Evolutionary conservation across 129 eudicot species (phyloP), one percentile per base, ranked within the genome.

Genomic region (Kitagawia praeruptora): DNA sequence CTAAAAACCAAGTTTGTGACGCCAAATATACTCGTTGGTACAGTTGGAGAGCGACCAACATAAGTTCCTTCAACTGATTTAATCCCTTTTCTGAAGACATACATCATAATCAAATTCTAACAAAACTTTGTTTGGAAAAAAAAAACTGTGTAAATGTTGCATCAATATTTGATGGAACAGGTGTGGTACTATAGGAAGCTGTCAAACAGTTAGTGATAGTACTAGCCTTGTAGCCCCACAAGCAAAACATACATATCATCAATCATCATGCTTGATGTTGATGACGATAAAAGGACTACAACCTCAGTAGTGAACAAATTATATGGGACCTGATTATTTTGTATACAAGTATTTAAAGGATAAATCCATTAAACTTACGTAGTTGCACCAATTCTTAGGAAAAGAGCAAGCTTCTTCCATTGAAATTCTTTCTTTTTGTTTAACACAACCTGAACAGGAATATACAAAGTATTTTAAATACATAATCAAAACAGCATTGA

Each of bases 351-450:
- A 23, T 73, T 25, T 13, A 46, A 47, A 75, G 40, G 41, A 19
- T 37, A 15, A 81, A 45, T 19, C 28, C 51, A 70, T 21, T 56
- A 82, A 81, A 58, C 38, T 31, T 86, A 90, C 95, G 91, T 90
- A 27, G 87, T 84, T 47, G 86, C 90, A 61, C 92, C 95, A 1
- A 88, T 53, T 87, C 85, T 86, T 80, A 96, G 77, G 86, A 96
- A 92, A 82, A 90, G 88, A 73, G 91, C 87, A 85, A 96, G 90
- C 89, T 81, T 96, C 77, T 96, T 74, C 99, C 97, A 96, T 49
- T 86, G 95, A 81, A 96, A 87, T 82, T 96, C 95, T 84, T 86
- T 89, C 79, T 87, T 89, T 85, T 81, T 92, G 87, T 96, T 89
- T 25, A 96, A 81, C 45, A 96, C 87, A 75, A 90, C 98, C 99